Evolutionary conservation across 2,329 filamentous ascomycete genomes (phyloP).

Genomic region (Teratosphaeria epicoccoides): DNA sequence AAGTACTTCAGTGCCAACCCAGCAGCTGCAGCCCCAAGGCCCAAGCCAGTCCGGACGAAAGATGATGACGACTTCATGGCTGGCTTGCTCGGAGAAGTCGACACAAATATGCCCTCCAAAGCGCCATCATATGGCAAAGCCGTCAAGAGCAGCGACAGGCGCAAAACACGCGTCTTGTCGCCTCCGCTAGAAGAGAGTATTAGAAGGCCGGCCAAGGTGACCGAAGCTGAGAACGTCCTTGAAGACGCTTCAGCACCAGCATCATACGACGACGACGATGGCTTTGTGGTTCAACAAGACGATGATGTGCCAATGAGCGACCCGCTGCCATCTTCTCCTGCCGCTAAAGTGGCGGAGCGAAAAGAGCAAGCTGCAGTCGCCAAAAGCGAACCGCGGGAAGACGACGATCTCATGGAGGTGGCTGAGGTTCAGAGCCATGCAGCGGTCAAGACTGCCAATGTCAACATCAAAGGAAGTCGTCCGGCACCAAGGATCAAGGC

Average conservation of each 20-base stretch:
- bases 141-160: constrained; percentile 63
- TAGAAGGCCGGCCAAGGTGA: constrained; percentile 22
- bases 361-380: constrained; percentile 55
- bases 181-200: constrained; percentile 49
- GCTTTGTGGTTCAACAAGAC: constrained; percentile 43
- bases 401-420: constrained; percentile 77
- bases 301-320: constrained; percentile 73
- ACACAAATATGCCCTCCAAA: constrained; percentile 58
- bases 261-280: constrained; percentile 43
- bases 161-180: constrained; percentile 70
- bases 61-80: constrained; percentile 84
- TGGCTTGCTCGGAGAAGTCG: constrained; percentile 75
- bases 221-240: constrained; percentile 8
- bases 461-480: constrained; percentile 77
- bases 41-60: constrained; percentile 51
- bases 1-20: constrained; percentile 84
- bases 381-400: constrained; percentile 54
- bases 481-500: constrained; percentile 63
- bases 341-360: constrained; percentile 28
- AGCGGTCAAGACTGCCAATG: constrained; percentile 54
- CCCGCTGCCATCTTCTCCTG: constrained; percentile 67
- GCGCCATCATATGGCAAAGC: constrained; percentile 46
- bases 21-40: constrained; percentile 54
- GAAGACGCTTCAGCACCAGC: constrained; percentile 9
- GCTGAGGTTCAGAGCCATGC: constrained; percentile 59